Evolutionary conservation across 2,329 filamentous ascomycete species (phyloP).

Genomic region (Fusarium irregulare): DNA sequence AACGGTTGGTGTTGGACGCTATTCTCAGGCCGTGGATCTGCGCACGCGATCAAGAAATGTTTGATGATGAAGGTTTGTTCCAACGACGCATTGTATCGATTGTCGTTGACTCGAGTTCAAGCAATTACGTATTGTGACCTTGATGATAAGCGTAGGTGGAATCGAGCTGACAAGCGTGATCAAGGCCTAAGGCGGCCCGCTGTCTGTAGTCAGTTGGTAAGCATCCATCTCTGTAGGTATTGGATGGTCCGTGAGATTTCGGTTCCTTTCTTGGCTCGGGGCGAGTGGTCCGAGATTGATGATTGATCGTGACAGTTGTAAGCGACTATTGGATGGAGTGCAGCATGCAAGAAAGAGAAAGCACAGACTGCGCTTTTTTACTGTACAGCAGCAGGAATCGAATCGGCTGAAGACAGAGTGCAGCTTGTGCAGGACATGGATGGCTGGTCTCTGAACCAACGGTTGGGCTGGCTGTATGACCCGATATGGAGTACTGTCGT

Average conservation of each 20-base stretch:
- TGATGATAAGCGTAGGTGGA: background rate
- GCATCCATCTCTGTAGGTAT: constrained; percentile 8
- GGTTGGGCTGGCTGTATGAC: constrained; percentile 3
- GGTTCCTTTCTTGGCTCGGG: constrained; percentile 28
- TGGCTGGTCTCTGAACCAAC: background rate
- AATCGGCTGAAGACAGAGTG: constrained; percentile 14
- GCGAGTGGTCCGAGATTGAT: constrained; percentile 23
- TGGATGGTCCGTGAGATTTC: constrained; percentile 35
- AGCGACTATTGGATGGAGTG: constrained; percentile 16
- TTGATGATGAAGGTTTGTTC: constrained; percentile 19
- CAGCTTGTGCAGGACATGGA: constrained; percentile 10
- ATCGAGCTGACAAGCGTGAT: constrained; percentile 25
- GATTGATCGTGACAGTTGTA: constrained; percentile 17
- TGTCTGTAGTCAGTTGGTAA: constrained; percentile 34
- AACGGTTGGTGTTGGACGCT: constrained; percentile 3
- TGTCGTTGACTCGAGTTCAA: background rate
- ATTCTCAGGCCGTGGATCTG: constrained; percentile 7
- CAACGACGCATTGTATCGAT: background rate
- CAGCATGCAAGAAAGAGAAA: constrained; percentile 9
- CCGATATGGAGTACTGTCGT: background rate
- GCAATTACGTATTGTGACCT: constrained; percentile 3
- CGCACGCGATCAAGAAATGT: constrained; percentile 25
- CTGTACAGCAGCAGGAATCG: background rate
- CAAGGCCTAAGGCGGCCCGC: constrained; percentile 38
- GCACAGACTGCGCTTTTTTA: constrained; percentile 20